phyloP scores from a whole-genome alignment of 2,329 filamentous ascomycete genomes.

The Curvularia sp. region DNA sequence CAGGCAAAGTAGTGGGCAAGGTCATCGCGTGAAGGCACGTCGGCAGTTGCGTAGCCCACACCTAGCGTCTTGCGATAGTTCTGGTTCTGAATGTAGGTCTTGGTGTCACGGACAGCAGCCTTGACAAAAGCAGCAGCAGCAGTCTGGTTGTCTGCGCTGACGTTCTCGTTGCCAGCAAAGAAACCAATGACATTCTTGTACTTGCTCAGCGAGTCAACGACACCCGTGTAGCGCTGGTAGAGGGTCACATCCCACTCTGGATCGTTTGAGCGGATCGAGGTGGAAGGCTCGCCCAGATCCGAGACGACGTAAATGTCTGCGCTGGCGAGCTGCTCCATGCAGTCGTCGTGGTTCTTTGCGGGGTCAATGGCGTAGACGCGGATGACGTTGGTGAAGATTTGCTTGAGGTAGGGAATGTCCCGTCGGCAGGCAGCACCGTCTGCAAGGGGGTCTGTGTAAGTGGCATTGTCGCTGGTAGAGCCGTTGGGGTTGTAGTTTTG shows the following conservation, averaged over 20 bases:
- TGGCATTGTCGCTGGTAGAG: conserved; percentile 46
- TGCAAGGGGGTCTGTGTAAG: conserved; percentile 84
- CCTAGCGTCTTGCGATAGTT: conserved; percentile 75
- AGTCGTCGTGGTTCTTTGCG: conserved; percentile 75
- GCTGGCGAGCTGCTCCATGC: conserved; percentile 82
- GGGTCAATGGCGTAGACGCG: conserved; percentile 95
- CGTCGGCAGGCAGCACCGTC: conserved; percentile 75
- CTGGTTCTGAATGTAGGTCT: conserved; percentile 84
- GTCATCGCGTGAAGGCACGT: conserved; percentile 82
- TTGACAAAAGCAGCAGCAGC: conserved; percentile 92
- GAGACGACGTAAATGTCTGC: conserved; percentile 95
- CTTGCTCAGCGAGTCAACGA: conserved; percentile 79
- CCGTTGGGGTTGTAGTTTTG: conserved; percentile 52
- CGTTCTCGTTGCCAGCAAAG: conserved; percentile 98
- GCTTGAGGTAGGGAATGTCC: conserved; percentile 80
- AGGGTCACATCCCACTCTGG: conserved; percentile 82
- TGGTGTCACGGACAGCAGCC: conserved; percentile 93
- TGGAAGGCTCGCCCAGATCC: conserved; percentile 66
- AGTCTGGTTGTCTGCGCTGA: conserved; percentile 87
- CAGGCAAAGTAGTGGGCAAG: conserved; percentile 97
- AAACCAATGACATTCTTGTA: conserved; percentile 95
- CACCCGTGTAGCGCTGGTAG: conserved; percentile 80
- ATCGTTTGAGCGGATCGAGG: conserved; percentile 82
- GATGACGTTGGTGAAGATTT: conserved; percentile 84
- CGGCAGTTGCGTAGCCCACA: conserved; percentile 95